These are phyloP conservation scores for Paraconiothyrium brasiliense DNA, from an alignment of 2,329 filamentous ascomycete species.

Conservation along the genomic window DNA sequence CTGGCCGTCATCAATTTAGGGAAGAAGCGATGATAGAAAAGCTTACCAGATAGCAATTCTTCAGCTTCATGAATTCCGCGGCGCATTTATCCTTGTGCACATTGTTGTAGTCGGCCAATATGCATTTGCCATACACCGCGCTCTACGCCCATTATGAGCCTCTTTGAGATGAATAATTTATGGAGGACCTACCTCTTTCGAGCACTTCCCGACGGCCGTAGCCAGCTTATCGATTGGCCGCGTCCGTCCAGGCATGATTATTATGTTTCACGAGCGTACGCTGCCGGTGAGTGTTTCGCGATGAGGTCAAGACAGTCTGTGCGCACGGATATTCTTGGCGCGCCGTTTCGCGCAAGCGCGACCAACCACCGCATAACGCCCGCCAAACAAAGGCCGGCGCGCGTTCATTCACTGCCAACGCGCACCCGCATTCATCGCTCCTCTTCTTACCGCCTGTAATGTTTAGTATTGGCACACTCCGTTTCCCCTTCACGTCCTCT, in stretches of 20 bases:
- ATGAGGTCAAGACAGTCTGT: slow-evolving; percentile 22
- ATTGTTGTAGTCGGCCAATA: slow-evolving; percentile 88
- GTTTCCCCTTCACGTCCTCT: not conserved
- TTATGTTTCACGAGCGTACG: not conserved
- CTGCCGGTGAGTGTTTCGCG: slow-evolving; percentile 11
- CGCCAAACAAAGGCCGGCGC: slow-evolving; percentile 38
- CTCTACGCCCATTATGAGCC: slow-evolving; percentile 63
- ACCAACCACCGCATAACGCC: slow-evolving; percentile 22
- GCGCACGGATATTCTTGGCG: slow-evolving; percentile 29
- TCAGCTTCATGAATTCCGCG: slow-evolving; percentile 83
- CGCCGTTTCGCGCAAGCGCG: slow-evolving; percentile 22
- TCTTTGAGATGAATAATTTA: not conserved
- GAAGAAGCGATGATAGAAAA: not conserved
- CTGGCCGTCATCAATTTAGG: slow-evolving; percentile 18
- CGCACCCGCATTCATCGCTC: slow-evolving; percentile 23
- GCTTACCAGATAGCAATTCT: slow-evolving; percentile 85
- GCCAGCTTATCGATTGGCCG: slow-evolving; percentile 76
- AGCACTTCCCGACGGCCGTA: slow-evolving; percentile 71
- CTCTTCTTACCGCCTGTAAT: slow-evolving; percentile 36
- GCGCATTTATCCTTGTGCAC: slow-evolving; percentile 91
- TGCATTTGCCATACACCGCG: slow-evolving; percentile 87
- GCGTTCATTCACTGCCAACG: slow-evolving; percentile 24
- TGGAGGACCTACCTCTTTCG: slow-evolving; percentile 65
- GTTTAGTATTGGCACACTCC: slow-evolving; percentile 27
- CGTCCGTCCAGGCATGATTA: slow-evolving; percentile 52